phyloP scores from a whole-genome alignment of 2,329 filamentous ascomycete genomes.

The Teratosphaeria zuluensis region DNA sequence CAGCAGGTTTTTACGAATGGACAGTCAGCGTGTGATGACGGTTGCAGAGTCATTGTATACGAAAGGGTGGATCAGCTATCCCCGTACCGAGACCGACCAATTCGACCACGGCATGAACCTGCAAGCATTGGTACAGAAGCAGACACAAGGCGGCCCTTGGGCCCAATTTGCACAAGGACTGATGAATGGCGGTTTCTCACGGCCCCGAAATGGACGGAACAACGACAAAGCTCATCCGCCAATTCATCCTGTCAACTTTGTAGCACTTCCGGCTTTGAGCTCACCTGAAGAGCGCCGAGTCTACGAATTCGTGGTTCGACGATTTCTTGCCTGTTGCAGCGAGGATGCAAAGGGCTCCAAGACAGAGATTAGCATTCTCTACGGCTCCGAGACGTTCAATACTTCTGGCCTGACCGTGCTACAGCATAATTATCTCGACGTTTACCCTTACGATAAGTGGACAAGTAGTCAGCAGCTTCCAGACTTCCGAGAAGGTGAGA shows the following conservation, averaged over 20 bases:
- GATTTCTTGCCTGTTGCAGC: constrained; percentile 91
- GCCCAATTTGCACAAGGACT: constrained; percentile 69
- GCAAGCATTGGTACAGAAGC: constrained; percentile 68
- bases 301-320: constrained; percentile 85
- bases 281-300: constrained; percentile 54
- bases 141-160: constrained; percentile 68
- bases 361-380: constrained; percentile 75
- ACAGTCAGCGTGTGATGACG: constrained; percentile 81
- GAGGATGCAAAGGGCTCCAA: constrained; percentile 82
- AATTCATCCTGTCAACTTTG: constrained; percentile 90
- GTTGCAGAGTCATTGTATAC: constrained; percentile 81
- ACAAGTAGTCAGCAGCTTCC: constrained; percentile 77
- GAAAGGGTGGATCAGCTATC: constrained; percentile 94
- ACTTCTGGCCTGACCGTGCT: constrained; percentile 76
- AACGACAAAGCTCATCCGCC: constrained; percentile 97
- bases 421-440: constrained; percentile 85
- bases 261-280: constrained; percentile 49
- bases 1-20: constrained; percentile 79
- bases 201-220: constrained; percentile 72
- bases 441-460: constrained; percentile 96
- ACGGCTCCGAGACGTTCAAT: constrained; percentile 73
- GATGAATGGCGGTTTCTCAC: constrained; percentile 64
- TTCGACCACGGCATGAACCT: constrained; percentile 89
- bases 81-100: constrained; percentile 90
- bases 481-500: constrained; percentile 66